These are phyloP conservation scores for Schrenkiella parvula DNA, from an alignment of 345 rosid species.

Conservation along the genomic window DNA sequence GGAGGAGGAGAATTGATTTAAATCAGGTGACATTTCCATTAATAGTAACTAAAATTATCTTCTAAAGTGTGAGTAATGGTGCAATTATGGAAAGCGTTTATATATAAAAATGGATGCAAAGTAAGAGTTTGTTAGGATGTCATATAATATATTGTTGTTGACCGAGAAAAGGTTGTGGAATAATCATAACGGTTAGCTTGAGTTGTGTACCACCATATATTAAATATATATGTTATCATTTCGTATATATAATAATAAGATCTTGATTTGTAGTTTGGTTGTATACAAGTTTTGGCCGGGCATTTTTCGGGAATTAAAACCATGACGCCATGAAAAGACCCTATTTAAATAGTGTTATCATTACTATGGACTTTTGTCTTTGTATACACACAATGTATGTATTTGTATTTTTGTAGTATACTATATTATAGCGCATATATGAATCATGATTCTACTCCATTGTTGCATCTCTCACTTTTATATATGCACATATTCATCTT, in stretches of 20 bases:
- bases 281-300: conserved; percentile 69
- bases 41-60: conserved; percentile 19
- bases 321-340: conserved; percentile 33
- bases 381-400: conserved; percentile 18
- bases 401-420: neutral
- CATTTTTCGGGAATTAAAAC: conserved; percentile 51
- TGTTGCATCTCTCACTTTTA: neutral
- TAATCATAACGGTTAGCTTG: conserved; percentile 71
- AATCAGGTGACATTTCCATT: conserved; percentile 25
- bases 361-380: conserved; percentile 31
- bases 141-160: conserved; percentile 44
- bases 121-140: conserved; percentile 56
- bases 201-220: conserved; percentile 47
- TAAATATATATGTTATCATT: conserved; percentile 17
- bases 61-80: conserved; percentile 16
- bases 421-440: neutral
- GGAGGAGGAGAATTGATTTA: conserved; percentile 31
- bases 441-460: neutral
- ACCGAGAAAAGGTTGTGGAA: conserved; percentile 47
- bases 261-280: conserved; percentile 41
- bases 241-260: conserved; percentile 21
- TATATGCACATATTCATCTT: conserved; percentile 11
- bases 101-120: conserved; percentile 25
- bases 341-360: conserved; percentile 31
- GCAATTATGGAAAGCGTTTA: conserved; percentile 25